Base-by-base conservation (phyloP, 2,329 filamentous ascomycete species). In the Monosporascus sp. region DNA sequence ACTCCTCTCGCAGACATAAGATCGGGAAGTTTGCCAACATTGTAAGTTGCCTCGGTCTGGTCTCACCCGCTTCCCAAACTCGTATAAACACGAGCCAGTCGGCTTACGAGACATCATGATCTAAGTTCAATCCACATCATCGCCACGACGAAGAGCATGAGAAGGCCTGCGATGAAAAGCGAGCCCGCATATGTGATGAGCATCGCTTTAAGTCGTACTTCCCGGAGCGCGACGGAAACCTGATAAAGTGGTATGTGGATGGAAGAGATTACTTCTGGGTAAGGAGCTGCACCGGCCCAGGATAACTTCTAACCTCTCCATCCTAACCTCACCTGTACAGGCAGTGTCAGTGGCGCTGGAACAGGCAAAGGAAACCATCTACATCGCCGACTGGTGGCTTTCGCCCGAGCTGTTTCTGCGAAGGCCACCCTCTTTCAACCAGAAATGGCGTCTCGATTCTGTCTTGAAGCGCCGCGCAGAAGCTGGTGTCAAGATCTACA, bases 361-460 rank as follows among this genome's bases (percentile, higher is more conserved):
- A 58, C 80, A 86, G 55, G 94, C 94, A 38, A 88, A 88, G 65
- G 93, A 97, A 72, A 87, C 88, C 46, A 97, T 99, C 62, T 99
- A 97, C 71, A 95, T 99, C 60, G 88, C 80, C 55, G 94, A 97
- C 66, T 99, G 93, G 94, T 97, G 94, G 94, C 76, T 97, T 15
- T 95, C 89, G 3, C 94, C 90, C 0, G 89, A 94, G 70, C 73
- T 94, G 57, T 96, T 93, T 72, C 72, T 99, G 57, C 85, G 94
- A 38, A 81, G 94, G 20, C 92, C 94, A 1, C 89, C 94, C 0
- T 87, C 87, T 60, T 80, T 80, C 65, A 88, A 91, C 60, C 89
- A 95, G 68, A 82, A 96, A 71, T 97, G 87, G 82, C 82, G 93
- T 11, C 73, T 99, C 18, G 94, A 99, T 70, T 84, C 89, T 57